Base-by-base conservation (phyloP, 768 basidiomycete species). In the Pisolithus albus region DNA sequence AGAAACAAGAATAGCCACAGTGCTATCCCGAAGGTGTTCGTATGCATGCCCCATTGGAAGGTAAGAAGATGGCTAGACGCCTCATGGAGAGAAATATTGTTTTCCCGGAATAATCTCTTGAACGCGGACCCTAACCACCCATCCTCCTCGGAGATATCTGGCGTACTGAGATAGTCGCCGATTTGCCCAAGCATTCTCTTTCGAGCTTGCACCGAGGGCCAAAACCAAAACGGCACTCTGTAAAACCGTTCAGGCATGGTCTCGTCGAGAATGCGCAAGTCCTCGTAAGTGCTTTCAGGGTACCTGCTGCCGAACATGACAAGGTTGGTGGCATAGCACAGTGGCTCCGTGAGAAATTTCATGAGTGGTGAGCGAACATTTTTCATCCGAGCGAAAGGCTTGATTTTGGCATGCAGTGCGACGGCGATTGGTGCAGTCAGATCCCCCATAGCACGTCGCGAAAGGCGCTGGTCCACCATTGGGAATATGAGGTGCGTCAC, bases 1-100 rank as follows among this genome's bases (percentile, higher is more conserved):
- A 81, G 65, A 34, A 56, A 61, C 1, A 57, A 52, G 6, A 64
- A 38, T 21, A 53, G 41, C n/a, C 63, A 61, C 26, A 59, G 52
- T 0, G 56, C 26, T 47, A 56, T 66, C 50, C 50, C 57, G 23
- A 64, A 3, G 0, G 50, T 59, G 6, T 65, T 64, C 50, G 52
- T 61, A 24, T 64, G 64, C 5, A 56, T 41, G 0, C 55, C 59
- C 64, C 61, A 61, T n/a, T 64, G 30, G 48, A 65, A 61, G 7
- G 51, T 57, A 46, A 64, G 56, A 10, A 59, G 47, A 28, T 63
- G n/a, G 44, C 57, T 49, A 0, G 61, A 61, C 1, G 52, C 34
- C 13, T 34, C 34, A 11, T 34, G 11, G 11, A 13, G 34, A 34
- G 34, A 11, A 34, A 34, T 52, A 3, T 49, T 15, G 34, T 34